phyloP scores from a whole-genome alignment of 2,329 filamentous ascomycete genomes.

The Xylariomycetidae sp. region DNA sequence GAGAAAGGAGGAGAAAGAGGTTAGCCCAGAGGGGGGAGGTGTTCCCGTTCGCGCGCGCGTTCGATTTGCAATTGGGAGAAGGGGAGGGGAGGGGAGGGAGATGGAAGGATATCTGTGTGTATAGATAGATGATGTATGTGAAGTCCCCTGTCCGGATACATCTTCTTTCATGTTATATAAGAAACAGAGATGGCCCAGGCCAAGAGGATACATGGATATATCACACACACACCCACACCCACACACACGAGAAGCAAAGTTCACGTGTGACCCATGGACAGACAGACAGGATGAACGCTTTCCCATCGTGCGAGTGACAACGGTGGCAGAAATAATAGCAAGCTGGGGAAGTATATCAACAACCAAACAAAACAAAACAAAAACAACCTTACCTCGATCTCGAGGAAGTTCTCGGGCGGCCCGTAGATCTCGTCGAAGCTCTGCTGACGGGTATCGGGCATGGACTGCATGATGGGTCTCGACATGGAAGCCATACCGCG shows the following conservation, averaged over 20 bases:
- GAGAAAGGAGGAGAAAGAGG: background rate
- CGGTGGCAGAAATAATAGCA: background rate
- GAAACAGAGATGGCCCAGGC: too few relatives aligned
- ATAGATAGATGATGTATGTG: too few relatives aligned
- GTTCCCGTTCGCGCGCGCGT: slow-evolving; percentile 4
- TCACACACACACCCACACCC: too few relatives aligned
- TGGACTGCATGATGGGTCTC: slow-evolving; percentile 58
- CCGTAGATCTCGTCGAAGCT: slow-evolving; percentile 99
- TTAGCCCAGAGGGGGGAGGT: background rate
- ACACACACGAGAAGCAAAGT: too few relatives aligned
- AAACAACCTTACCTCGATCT: slow-evolving; percentile 93
- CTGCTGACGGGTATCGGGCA: slow-evolving; percentile 76
- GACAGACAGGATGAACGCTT: too few relatives aligned
- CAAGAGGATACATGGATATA: too few relatives aligned
- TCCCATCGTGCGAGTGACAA: background rate
- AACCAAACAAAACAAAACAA: too few relatives aligned
- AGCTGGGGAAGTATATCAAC: slow-evolving; percentile 5
- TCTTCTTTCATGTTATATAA: too few relatives aligned
- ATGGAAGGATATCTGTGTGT: background rate
- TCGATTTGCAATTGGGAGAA: background rate
- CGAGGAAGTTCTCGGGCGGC: slow-evolving; percentile 95
- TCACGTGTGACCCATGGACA: too few relatives aligned
- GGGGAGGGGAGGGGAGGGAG: slow-evolving; percentile 2
- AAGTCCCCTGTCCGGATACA: too few relatives aligned
- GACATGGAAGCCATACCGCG: slow-evolving; percentile 25